Evolutionary conservation across 2,329 filamentous ascomycete species (phyloP).

Genomic region (Penicillium freii): DNA sequence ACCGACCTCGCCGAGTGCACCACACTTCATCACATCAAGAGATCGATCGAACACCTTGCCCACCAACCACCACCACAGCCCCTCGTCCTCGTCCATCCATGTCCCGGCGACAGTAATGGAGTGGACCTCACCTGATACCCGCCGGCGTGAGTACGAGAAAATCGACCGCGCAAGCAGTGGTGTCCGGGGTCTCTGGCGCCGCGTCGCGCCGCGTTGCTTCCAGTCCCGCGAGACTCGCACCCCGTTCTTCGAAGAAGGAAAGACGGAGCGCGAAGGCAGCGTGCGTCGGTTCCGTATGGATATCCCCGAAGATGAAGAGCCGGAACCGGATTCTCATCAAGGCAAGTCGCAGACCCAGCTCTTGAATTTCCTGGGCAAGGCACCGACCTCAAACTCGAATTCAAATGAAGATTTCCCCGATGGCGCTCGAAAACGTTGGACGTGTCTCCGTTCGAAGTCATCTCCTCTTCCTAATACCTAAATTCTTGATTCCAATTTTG

Average conservation of each 20-base stretch:
- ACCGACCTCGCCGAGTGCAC: neutral
- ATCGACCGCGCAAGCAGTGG: constrained; percentile 48
- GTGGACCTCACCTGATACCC: constrained; percentile 47
- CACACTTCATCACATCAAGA: constrained; percentile 6
- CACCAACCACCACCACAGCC: constrained; percentile 21
- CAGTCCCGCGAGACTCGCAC: constrained; percentile 33
- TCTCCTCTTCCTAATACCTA: neutral
- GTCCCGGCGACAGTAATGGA: constrained; percentile 44
- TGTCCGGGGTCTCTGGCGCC: constrained; percentile 43
- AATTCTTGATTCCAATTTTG: neutral
- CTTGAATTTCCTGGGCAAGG: constrained; percentile 5
- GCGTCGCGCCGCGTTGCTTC: constrained; percentile 43
- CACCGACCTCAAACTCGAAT: neutral
- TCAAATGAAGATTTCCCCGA: neutral
- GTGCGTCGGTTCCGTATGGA: constrained; percentile 48
- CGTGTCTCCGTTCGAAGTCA: constrained; percentile 17
- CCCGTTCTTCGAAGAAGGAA: constrained; percentile 46
- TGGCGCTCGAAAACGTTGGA: constrained; percentile 16
- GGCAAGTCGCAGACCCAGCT: constrained; percentile 10
- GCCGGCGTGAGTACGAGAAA: constrained; percentile 53
- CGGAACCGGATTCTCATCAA: neutral
- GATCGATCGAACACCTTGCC: constrained; percentile 21
- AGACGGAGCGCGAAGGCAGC: constrained; percentile 43
- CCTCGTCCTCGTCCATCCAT: constrained; percentile 22
- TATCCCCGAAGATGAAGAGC: constrained; percentile 36